Percentiles rank a stretch among this genome's conserved stretches.
Conservation (phyloP, 768 basidiomycete genomes). For the Lyophyllum shimeji region DNA sequence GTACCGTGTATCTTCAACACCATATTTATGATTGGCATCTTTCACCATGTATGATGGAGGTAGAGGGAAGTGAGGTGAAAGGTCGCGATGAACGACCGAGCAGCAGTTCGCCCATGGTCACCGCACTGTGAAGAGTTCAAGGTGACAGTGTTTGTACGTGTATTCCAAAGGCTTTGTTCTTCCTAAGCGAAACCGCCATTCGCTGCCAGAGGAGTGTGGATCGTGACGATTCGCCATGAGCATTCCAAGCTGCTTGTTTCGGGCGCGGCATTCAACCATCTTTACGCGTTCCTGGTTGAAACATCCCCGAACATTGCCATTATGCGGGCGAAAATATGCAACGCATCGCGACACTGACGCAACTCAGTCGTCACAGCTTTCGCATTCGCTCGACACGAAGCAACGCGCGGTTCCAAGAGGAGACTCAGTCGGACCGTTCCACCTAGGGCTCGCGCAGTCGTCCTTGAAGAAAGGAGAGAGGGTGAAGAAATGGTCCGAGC, state of each 20-base stretch:
- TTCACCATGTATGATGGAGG: neutral
- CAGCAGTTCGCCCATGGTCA: too few relatives aligned
- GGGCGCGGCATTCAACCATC: constrained; percentile 9
- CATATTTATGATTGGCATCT: neutral
- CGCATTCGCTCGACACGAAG: constrained; percentile 64
- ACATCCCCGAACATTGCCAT: constrained; percentile 2
- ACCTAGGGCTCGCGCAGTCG: constrained; percentile 64
- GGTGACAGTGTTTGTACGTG: too few relatives aligned
- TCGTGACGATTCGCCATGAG: constrained; percentile 19
- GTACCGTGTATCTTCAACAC: constrained; percentile 6
- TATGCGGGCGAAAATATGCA: constrained; percentile 38
- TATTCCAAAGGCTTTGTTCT: neutral
- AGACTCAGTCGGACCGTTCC: constrained; percentile 77
- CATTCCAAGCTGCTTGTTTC: constrained; percentile 13
- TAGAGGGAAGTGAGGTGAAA: too few relatives aligned
- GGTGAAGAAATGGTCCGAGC: constrained; percentile 76
- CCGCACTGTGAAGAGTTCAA: too few relatives aligned
- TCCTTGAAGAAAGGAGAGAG: constrained; percentile 53
- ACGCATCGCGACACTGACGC: constrained; percentile 43
- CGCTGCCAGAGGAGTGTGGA: too few relatives aligned
- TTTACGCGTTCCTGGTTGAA: constrained; percentile 7
- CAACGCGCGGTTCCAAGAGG: constrained; percentile 43
- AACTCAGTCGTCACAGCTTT: constrained; percentile 42
- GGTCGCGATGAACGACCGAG: too few relatives aligned
- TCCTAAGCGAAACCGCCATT: neutral